These are phyloP conservation scores for Boletus tylopilopsis DNA, from an alignment of 768 basidiomycete genomes.

Conservation along the genomic window DNA sequence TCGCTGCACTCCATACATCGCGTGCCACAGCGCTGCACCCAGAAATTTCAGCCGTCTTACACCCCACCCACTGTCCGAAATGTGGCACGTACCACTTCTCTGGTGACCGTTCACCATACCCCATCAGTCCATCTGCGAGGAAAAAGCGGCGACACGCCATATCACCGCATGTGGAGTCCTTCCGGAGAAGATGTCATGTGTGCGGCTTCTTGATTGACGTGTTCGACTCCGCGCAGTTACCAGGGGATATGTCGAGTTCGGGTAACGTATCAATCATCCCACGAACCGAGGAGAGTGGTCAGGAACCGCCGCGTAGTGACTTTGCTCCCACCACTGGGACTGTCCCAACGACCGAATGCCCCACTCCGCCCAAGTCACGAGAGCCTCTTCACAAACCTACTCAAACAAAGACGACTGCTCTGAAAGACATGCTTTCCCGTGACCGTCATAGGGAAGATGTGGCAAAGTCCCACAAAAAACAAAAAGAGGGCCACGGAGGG, in stretches of 20 bases:
- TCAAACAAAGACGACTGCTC: slow-evolving; percentile 36
- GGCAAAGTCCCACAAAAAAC: slow-evolving; percentile 18
- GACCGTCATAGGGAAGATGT: slow-evolving; percentile 47
- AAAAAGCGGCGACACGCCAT: slow-evolving; percentile 12
- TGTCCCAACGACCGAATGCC: neutral
- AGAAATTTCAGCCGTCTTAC: slow-evolving; percentile 20
- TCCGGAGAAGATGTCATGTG: slow-evolving; percentile 16
- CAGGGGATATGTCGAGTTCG: neutral
- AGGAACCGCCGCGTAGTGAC: neutral
- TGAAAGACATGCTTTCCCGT: slow-evolving; percentile 62
- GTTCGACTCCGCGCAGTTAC: neutral
- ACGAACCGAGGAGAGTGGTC: neutral
- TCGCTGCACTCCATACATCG: slow-evolving; percentile 60
- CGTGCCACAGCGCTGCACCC: slow-evolving; percentile 35
- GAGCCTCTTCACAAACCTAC: slow-evolving; percentile 41
- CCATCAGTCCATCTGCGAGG: slow-evolving; percentile 25
- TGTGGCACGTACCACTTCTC: slow-evolving; percentile 52
- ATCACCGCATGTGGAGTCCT: neutral
- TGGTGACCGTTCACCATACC: slow-evolving; percentile 36
- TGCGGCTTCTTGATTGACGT: slow-evolving; percentile 16
- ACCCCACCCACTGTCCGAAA: slow-evolving; percentile 39
- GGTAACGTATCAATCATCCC: neutral
- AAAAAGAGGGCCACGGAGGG: slow-evolving; percentile 31
- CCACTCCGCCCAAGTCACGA: slow-evolving; percentile 3
- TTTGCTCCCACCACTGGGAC: neutral